phyloP scores from a whole-genome alignment of 179 eudicot genomes.

The Vitellaria paradoxa region DNA sequence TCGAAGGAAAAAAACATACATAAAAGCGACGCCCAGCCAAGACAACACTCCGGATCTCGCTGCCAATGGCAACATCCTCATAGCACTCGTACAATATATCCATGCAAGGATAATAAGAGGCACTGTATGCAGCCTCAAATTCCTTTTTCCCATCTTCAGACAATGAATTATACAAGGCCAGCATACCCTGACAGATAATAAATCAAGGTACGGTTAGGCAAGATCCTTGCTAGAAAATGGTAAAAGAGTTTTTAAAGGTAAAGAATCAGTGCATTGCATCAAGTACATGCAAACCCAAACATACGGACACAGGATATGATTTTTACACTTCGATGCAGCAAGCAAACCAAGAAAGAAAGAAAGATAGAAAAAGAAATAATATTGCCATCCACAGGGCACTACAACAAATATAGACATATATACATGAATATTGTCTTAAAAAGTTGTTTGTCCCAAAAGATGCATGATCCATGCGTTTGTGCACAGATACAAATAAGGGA shows the following conservation, averaged over 20 bases:
- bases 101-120: conserved; percentile 95
- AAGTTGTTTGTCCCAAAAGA: too few relatives aligned
- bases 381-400: too few relatives aligned
- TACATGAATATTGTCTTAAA: too few relatives aligned
- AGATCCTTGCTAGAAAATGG: background rate
- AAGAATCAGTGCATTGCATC: background rate
- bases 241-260: background rate
- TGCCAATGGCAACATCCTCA: conserved; percentile 95
- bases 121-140: conserved; percentile 89
- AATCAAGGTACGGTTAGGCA: background rate
- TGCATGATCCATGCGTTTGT: background rate
- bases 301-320: too few relatives aligned
- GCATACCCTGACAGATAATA: conserved; percentile 70
- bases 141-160: conserved; percentile 81
- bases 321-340: too few relatives aligned
- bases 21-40: conserved; percentile 97
- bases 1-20: conserved; percentile 35
- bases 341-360: background rate
- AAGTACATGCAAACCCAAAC: too few relatives aligned
- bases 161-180: conserved; percentile 76
- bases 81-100: conserved; percentile 94
- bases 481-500: background rate
- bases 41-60: conserved; percentile 96
- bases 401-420: too few relatives aligned
- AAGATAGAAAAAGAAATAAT: too few relatives aligned